phyloP scores from a whole-genome alignment of 140 eudicot genomes.

The Anethum foeniculum region DNA sequence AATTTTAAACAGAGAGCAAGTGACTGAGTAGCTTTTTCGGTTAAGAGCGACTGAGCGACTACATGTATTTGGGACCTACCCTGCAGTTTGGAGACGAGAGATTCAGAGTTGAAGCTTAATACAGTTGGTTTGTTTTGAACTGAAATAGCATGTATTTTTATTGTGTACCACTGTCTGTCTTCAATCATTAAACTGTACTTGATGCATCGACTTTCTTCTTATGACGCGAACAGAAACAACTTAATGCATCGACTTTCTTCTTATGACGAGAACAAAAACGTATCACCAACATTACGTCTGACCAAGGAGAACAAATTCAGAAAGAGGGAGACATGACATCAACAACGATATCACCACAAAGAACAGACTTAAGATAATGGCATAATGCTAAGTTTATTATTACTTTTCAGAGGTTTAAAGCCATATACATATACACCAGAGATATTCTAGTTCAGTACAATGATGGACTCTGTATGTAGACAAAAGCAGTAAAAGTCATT shows the following conservation, averaged over 20 bases:
- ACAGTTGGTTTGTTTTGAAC: too few relatives aligned
- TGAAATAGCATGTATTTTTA: too few relatives aligned
- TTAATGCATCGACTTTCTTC: too few relatives aligned
- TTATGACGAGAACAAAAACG: too few relatives aligned
- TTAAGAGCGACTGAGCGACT: too few relatives aligned
- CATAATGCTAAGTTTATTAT: conserved; percentile 8
- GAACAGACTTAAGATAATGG: not conserved
- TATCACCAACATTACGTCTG: too few relatives aligned
- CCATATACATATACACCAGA: conserved; percentile 26
- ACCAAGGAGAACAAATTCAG: not conserved
- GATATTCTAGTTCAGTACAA: conserved; percentile 5
- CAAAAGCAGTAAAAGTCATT: not conserved
- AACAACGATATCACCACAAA: not conserved
- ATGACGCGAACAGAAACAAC: not conserved
- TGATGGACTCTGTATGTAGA: not conserved
- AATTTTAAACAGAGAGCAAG: too few relatives aligned
- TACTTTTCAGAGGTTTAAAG: not conserved
- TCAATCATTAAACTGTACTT: not conserved
- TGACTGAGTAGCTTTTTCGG: too few relatives aligned
- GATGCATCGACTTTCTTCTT: not conserved
- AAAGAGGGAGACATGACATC: not conserved
- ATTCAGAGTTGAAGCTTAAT: too few relatives aligned
- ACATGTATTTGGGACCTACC: too few relatives aligned
- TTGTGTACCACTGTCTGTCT: too few relatives aligned
- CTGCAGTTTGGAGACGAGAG: too few relatives aligned